Evolutionary conservation across 805 yeast species (phyloP).

Genomic region (Saccharomycopsis malanga): DNA sequence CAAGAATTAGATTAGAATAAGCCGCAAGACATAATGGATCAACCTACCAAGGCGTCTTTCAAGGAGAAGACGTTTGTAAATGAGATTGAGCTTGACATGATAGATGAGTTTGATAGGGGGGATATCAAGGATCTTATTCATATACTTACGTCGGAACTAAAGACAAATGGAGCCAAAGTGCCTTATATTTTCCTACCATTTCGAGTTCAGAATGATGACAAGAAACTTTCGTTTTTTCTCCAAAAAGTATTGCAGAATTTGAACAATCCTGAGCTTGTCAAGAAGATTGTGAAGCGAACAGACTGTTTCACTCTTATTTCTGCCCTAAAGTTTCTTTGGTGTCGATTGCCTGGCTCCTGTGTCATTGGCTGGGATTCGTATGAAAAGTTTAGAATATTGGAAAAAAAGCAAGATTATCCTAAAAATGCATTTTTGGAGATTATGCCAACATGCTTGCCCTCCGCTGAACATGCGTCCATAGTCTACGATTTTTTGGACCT

Average conservation of each 20-base stretch:
- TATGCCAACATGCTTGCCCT: slow-evolving; percentile 77
- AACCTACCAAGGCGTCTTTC: neutral
- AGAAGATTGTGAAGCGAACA: slow-evolving; percentile 39
- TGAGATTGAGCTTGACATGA: slow-evolving; percentile 21
- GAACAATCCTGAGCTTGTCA: slow-evolving; percentile 25
- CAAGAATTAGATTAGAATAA: no score
- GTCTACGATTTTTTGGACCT: slow-evolving; percentile 66
- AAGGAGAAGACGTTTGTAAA: slow-evolving; percentile 19
- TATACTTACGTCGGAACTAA: slow-evolving; percentile 63
- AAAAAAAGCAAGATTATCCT: slow-evolving; percentile 59
- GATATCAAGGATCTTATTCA: slow-evolving; percentile 62
- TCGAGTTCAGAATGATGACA: slow-evolving; percentile 60
- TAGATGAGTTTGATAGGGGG: slow-evolving; percentile 47
- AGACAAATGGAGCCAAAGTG: slow-evolving; percentile 59
- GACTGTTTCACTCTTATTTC: slow-evolving; percentile 69
- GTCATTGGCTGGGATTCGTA: slow-evolving; percentile 85
- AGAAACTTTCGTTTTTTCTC: slow-evolving; percentile 50
- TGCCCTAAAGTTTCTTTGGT: slow-evolving; percentile 79
- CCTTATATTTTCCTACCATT: slow-evolving; percentile 75
- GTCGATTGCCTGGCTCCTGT: slow-evolving; percentile 71
- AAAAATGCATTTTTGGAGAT: slow-evolving; percentile 67
- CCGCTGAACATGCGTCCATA: slow-evolving; percentile 84
- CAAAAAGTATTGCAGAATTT: slow-evolving; percentile 41
- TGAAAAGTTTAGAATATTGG: slow-evolving; percentile 57
- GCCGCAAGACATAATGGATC: no score